A percentile compares a stretch with the other conserved stretches of the same genome.
Conservation (phyloP, 495 filamentous ascomycete species). For the Xylaria nigripes region DNA sequence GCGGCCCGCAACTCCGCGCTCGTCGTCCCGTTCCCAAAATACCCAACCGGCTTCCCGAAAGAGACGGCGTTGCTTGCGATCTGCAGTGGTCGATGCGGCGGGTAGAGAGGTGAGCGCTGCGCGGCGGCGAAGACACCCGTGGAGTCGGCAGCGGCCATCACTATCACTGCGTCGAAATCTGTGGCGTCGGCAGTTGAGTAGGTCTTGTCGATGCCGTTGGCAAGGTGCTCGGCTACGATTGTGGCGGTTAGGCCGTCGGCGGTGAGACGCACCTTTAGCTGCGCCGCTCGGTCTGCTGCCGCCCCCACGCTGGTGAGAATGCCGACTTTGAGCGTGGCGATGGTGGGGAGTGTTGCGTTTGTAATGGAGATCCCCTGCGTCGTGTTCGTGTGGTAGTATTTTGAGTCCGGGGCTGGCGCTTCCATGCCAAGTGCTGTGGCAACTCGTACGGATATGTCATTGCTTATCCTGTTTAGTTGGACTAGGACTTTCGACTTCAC, state of each 20-base stretch:
- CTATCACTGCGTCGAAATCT: conserved; percentile 61
- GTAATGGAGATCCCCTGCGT: conserved; percentile 58
- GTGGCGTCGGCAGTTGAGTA: conserved; percentile 65
- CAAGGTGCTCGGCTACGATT: conserved; percentile 56
- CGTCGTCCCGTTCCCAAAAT: conserved; percentile 41
- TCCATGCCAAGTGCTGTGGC: conserved; percentile 53
- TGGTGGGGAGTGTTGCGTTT: conserved; percentile 44
- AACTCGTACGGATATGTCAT: conserved; percentile 61
- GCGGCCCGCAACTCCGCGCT: conserved; percentile 33
- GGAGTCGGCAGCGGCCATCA: conserved; percentile 48
- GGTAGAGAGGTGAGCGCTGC: conserved; percentile 46
- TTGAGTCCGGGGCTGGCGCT: conserved; percentile 50
- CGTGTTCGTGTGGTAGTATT: conserved; percentile 63
- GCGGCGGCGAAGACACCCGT: conserved; percentile 36
- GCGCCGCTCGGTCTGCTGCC: conserved; percentile 33
- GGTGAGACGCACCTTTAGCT: conserved; percentile 40
- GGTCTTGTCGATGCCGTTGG: conserved; percentile 53
- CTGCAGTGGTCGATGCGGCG: conserved; percentile 53
- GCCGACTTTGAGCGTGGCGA: conserved; percentile 61
- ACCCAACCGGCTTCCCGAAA: conserved; percentile 67
- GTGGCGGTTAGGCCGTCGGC: conserved; percentile 45
- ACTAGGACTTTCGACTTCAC: conserved; percentile 57
- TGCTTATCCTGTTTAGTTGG: conserved; percentile 63
- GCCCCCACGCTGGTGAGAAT: conserved; percentile 45
- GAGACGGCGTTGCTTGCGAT: conserved; percentile 59